These are phyloP conservation scores for Moricandia arvensis DNA, from an alignment of 345 rosid genomes.

Conservation along the genomic window DNA sequence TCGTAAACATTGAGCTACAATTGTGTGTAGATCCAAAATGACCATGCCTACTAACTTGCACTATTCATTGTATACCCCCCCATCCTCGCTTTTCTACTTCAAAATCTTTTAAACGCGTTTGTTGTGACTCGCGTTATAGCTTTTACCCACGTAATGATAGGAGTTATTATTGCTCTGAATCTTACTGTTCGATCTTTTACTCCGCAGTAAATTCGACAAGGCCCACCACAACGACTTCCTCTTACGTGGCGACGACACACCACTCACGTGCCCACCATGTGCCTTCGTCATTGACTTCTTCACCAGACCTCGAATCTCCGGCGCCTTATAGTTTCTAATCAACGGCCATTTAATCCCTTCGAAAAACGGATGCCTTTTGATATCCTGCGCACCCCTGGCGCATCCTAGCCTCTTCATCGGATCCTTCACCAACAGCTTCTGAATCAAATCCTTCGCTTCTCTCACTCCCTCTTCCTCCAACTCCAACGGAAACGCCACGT, in stretches of 20 bases:
- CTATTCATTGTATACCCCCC: no score
- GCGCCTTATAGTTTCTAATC: slow-evolving; percentile 72
- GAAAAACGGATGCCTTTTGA: slow-evolving; percentile 77
- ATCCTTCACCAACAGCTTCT: slow-evolving; percentile 69
- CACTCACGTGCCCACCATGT: slow-evolving; percentile 41
- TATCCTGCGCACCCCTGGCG: slow-evolving; percentile 69
- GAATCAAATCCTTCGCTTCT: slow-evolving; percentile 72
- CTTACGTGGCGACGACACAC: slow-evolving; percentile 33
- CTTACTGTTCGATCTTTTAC: slow-evolving; percentile 27
- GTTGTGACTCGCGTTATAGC: slow-evolving; percentile 24
- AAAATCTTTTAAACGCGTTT: no score
- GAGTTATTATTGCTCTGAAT: slow-evolving; percentile 40
- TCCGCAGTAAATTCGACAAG: slow-evolving; percentile 35
- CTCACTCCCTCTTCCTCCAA: slow-evolving; percentile 40
- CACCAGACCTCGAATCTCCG: slow-evolving; percentile 55
- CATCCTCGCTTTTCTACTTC: no score
- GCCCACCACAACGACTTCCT: slow-evolving; percentile 50
- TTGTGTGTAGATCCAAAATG: no score
- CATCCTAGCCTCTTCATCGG: slow-evolving; percentile 72
- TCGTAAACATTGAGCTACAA: no score
- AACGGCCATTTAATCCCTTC: slow-evolving; percentile 73
- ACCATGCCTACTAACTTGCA: no score
- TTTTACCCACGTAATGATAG: slow-evolving; percentile 43
- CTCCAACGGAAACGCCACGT: slow-evolving; percentile 48
- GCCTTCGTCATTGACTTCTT: slow-evolving; percentile 43